Percentiles rank a stretch among this genome's conserved stretches.
These are phyloP conservation scores for Omphalea diandra DNA, from an alignment of 441 rosid species.

Conservation along the genomic window DNA sequence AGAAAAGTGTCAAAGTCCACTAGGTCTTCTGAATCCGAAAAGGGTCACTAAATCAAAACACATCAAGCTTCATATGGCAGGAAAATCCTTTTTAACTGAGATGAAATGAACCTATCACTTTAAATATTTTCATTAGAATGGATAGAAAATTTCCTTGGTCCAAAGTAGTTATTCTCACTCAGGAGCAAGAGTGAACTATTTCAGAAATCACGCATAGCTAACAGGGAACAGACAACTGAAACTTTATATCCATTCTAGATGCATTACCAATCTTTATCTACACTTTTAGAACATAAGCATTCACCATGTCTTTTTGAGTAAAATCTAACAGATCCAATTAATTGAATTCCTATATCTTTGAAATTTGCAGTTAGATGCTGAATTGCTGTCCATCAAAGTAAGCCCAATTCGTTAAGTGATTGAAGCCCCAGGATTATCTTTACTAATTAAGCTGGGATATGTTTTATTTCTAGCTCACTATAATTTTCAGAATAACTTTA, in stretches of 20 bases:
- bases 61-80: not conserved
- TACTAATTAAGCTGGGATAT: not conserved
- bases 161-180: not conserved
- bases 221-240: not conserved
- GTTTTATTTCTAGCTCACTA: not conserved
- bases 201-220: not conserved
- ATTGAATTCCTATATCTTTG: not conserved
- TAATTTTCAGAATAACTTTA: not conserved
- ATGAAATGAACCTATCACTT: not conserved
- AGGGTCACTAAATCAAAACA: not conserved
- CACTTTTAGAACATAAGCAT: not conserved
- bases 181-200: not conserved
- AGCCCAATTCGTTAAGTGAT: constrained; percentile 79
- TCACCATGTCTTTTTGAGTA: not conserved
- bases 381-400: constrained; percentile 83
- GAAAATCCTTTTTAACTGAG: not conserved
- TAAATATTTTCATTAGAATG: too few species aligned
- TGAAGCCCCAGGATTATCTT: not conserved
- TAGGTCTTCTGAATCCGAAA: too few species aligned
- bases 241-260: not conserved
- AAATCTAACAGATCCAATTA: not conserved
- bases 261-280: not conserved
- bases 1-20: too few species aligned
- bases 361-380: constrained; percentile 80
- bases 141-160: not conserved